Evolutionary conservation across 768 basidiomycete species (phyloP).

Genomic region (Leccinum disarticulatum): DNA sequence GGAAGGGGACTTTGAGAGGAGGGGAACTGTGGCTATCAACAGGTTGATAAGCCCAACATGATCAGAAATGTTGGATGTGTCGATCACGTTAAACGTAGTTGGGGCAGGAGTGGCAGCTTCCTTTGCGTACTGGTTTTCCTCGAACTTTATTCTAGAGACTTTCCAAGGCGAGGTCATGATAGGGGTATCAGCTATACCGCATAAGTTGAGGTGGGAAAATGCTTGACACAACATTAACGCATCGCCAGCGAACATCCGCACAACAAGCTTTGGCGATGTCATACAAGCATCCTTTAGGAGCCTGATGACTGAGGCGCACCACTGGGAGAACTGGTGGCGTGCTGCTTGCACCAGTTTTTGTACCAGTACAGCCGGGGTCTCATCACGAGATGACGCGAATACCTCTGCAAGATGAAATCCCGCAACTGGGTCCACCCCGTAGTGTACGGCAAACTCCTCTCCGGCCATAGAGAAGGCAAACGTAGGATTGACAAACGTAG

Average conservation of each 20-base stretch:
- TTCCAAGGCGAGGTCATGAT: constrained; percentile 27
- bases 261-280: constrained; percentile 11
- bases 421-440: constrained; percentile 29
- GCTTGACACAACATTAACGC: constrained; percentile 31
- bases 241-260: constrained; percentile 34
- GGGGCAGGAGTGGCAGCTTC: constrained; percentile 21
- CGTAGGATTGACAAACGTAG: constrained; percentile 30
- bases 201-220: constrained; percentile 13
- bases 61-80: constrained; percentile 34
- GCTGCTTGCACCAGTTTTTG: constrained; percentile 21
- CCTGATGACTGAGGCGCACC: constrained; percentile 26
- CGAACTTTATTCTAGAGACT: constrained; percentile 21
- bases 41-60: constrained; percentile 32
- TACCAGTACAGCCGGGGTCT: constrained; percentile 8
- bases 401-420: constrained; percentile 35
- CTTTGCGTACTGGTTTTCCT: constrained; percentile 21
- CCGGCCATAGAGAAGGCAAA: constrained; percentile 27
- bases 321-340: constrained; percentile 25
- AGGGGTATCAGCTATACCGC: constrained; percentile 14
- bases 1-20: constrained; percentile 24
- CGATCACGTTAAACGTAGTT: constrained; percentile 32
- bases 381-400: constrained; percentile 11
- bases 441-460: constrained; percentile 29
- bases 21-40: constrained; percentile 20
- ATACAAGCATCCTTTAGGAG: constrained; percentile 3